Evolutionary conservation across 768 basidiomycete genomes (phyloP).

Genomic region (Cytidiella melzeri): DNA sequence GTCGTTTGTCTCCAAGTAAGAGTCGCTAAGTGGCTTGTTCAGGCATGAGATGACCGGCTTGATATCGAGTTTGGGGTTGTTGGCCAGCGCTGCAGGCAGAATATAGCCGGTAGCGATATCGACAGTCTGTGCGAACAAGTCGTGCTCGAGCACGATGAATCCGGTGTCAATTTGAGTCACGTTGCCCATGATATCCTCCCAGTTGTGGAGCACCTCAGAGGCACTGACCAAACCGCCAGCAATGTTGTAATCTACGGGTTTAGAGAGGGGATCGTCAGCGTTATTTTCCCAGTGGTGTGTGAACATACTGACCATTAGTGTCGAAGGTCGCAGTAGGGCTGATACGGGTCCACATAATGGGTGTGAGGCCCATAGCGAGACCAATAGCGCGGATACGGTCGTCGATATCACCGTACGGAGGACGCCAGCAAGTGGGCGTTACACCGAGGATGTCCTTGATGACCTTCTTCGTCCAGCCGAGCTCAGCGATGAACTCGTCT

Average conservation of each 20-base stretch:
- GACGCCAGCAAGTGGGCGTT: slow-evolving; percentile 74
- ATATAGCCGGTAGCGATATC: slow-evolving; percentile 85
- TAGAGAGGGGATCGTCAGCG: neutral
- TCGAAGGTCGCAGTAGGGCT: slow-evolving; percentile 60
- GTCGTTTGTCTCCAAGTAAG: slow-evolving; percentile 80
- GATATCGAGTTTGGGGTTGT: slow-evolving; percentile 58
- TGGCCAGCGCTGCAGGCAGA: slow-evolving; percentile 71
- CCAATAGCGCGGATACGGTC: slow-evolving; percentile 84
- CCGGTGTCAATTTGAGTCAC: slow-evolving; percentile 55
- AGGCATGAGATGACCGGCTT: slow-evolving; percentile 68
- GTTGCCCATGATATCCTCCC: slow-evolving; percentile 66
- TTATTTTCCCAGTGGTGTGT: neutral
- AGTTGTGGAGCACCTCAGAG: slow-evolving; percentile 59
- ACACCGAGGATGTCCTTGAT: slow-evolving; percentile 80
- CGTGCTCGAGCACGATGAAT: slow-evolving; percentile 87
- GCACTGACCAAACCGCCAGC: slow-evolving; percentile 54
- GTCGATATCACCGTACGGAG: slow-evolving; percentile 79
- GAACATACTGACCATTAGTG: slow-evolving; percentile 44
- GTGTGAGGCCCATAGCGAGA: slow-evolving; percentile 73
- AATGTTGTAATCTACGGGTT: slow-evolving; percentile 70
- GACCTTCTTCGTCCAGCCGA: slow-evolving; percentile 82
- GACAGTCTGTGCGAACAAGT: slow-evolving; percentile 79
- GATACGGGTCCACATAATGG: slow-evolving; percentile 81
- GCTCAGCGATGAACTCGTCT: slow-evolving; percentile 79
- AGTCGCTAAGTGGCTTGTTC: slow-evolving; percentile 47